Evolutionary conservation across 176 grass and related monocot genomes (phyloP), one percentile per base, ranked within the genome.

Genomic region (Triticum monococcum): DNA sequence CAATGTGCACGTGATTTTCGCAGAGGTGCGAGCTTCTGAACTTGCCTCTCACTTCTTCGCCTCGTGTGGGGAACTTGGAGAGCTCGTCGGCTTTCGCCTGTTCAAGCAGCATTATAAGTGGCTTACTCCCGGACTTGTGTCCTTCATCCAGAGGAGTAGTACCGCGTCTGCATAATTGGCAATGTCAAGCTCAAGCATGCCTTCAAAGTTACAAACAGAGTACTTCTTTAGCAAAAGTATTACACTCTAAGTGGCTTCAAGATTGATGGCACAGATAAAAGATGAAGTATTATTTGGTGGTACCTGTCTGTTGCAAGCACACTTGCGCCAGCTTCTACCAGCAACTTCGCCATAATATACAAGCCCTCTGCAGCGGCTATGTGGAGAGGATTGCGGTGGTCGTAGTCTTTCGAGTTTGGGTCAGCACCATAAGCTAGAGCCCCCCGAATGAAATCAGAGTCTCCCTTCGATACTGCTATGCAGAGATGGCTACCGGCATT

Each of bases 351-450:
- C 68, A 94, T 91, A 22, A 91, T 85, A 69, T 94, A 97, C 68
- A 96, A 78, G 54, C 97, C 97, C 63, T 90, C 90, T 45, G 92
- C 90, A 46, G 97, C 90, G 10, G 97, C 97, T 86, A 97, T 88
- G 86, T 99, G 97, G 81, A 99, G 97, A 28, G 97, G 94, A 6
- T 66, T 94, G 25, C 97, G 92, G 18, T 90, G 94, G 79, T 99
- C 97, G 80, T 99, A 99, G 79, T 99, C 97, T 20, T 83, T 85
- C 11, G 89, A 87, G 84, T 97, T 92, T 7, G 94, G 90, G 69
- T 99, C 94, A 0, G 57, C 83, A 28, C 92, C 97, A 20, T 89
- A 94, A 12, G 90, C 75, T 24, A 99, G 85, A 63, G 88, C 79
- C 8, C 92, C 84, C 36, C 76, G 90, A 41, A 99, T 86, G 81